phyloP scores from a whole-genome alignment of 345 rosid species.

The Eucalyptus erythrocorys region DNA sequence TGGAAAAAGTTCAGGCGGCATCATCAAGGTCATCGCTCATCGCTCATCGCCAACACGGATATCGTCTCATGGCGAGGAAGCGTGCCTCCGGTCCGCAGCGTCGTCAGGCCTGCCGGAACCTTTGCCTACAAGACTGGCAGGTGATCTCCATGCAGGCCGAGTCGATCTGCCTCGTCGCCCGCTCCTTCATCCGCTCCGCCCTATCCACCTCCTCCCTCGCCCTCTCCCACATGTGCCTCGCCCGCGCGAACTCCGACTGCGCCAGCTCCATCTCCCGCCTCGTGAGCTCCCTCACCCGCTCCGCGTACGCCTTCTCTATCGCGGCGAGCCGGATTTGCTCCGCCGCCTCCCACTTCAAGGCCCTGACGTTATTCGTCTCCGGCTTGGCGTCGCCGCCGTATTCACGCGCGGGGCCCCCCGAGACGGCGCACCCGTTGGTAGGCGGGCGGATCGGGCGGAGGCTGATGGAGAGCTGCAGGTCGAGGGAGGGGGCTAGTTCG shows the following conservation, averaged over 20 bases:
- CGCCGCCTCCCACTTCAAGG: slow-evolving; percentile 86
- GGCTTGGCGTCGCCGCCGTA: slow-evolving; percentile 1
- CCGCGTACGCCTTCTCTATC: slow-evolving; percentile 85
- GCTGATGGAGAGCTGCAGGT: slow-evolving; percentile 84
- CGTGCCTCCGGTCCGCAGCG: background rate
- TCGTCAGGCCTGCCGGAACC: slow-evolving; percentile 41
- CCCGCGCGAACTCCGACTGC: slow-evolving; percentile 78
- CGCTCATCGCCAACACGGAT: background rate
- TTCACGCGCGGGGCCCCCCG: slow-evolving; percentile 5
- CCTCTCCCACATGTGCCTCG: slow-evolving; percentile 81
- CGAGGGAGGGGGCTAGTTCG: slow-evolving; percentile 40
- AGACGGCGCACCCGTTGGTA: background rate
- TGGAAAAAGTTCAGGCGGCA: background rate
- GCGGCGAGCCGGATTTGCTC: slow-evolving; percentile 84
- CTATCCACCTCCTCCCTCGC: slow-evolving; percentile 78
- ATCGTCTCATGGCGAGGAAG: background rate
- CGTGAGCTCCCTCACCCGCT: slow-evolving; percentile 85
- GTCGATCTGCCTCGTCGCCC: slow-evolving; percentile 59
- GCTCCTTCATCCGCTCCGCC: slow-evolving; percentile 73
- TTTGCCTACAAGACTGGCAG: slow-evolving; percentile 94
- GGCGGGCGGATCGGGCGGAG: slow-evolving; percentile 37
- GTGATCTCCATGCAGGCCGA: slow-evolving; percentile 86
- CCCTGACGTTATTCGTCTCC: slow-evolving; percentile 29
- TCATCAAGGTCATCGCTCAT: background rate
- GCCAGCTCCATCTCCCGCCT: slow-evolving; percentile 93